Evolutionary conservation across 1,284 basidiomycete species (phyloP).

Genomic region (Prillingera fragicola): DNA sequence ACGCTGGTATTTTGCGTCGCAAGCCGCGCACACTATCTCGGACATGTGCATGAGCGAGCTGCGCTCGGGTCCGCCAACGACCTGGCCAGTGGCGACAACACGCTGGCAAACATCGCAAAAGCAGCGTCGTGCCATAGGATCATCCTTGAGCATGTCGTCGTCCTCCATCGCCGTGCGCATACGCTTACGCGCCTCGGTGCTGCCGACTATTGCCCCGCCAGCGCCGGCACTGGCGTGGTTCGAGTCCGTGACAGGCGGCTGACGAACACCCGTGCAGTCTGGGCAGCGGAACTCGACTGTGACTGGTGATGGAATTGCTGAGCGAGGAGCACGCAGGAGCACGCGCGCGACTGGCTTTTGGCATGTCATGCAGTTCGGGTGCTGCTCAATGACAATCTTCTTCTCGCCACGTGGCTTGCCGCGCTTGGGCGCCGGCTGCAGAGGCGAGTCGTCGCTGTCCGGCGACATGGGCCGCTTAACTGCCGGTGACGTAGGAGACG

Average conservation of each 20-base stretch:
- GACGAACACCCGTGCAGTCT: conserved; percentile 26
- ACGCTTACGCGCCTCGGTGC: conserved; percentile 42
- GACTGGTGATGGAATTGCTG: conserved; percentile 33
- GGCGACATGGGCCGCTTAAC: conserved; percentile 22
- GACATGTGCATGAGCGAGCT: conserved; percentile 28
- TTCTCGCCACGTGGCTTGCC: conserved; percentile 34
- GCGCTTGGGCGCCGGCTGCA: conserved; percentile 17
- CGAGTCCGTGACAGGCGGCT: conserved; percentile 22
- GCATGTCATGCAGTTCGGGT: conserved; percentile 26
- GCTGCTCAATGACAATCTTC: conserved; percentile 36
- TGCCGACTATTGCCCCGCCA: conserved; percentile 18
- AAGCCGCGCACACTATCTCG: conserved; percentile 38
- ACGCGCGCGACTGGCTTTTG: conserved; percentile 28
- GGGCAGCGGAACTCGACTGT: conserved; percentile 27
- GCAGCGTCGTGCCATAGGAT: conserved; percentile 11
- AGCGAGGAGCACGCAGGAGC: conserved; percentile 37
- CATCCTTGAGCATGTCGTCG: conserved; percentile 27
- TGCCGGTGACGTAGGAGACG: conserved; percentile 8
- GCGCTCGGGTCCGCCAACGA: conserved; percentile 30
- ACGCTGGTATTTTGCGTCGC: conserved; percentile 44
- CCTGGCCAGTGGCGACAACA: conserved; percentile 32
- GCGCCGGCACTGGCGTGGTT: conserved; percentile 7
- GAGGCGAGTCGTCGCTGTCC: conserved; percentile 15
- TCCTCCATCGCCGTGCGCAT: conserved; percentile 38
- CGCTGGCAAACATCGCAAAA: conserved; percentile 48